Evolutionary conservation across 306 rosid species (phyloP).

Genomic region (Sechiopsis laciniata): DNA sequence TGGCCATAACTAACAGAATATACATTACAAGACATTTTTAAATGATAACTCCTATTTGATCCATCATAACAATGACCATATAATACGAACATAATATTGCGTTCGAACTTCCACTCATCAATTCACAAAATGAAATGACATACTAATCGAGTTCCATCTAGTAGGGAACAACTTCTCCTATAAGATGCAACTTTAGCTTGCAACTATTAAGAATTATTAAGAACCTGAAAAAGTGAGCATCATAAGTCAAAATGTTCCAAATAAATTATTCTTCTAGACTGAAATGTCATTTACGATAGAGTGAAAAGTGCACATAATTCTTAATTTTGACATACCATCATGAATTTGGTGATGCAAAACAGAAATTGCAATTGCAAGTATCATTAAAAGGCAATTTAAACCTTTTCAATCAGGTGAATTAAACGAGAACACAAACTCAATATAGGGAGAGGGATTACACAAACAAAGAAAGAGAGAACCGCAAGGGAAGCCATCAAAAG

Average conservation of each 20-base stretch:
- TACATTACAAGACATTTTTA: neutral
- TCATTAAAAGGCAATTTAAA: conserved; percentile 8
- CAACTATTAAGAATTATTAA: neutral
- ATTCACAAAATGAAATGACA: neutral
- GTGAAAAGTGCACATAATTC: neutral
- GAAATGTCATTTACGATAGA: too few relatives aligned
- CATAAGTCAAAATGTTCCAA: neutral
- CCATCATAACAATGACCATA: neutral
- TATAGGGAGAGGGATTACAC: too few relatives aligned
- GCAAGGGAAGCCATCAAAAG: too few relatives aligned
- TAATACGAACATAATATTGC: neutral
- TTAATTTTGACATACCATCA: neutral
- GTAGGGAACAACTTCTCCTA: neutral
- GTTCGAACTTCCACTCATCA: neutral
- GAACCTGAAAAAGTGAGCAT: neutral
- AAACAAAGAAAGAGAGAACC: too few relatives aligned
- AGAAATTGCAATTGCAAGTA: too few relatives aligned
- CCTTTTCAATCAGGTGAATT: neutral
- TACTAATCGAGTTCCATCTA: neutral
- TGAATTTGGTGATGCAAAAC: neutral
- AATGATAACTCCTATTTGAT: neutral
- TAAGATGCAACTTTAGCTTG: neutral
- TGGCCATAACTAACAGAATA: neutral
- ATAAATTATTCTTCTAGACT: neutral
- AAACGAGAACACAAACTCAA: too few relatives aligned